Percentiles rank a stretch among this genome's conserved stretches.
phyloP scores from a whole-genome alignment of 1,284 basidiomycete genomes.

The Xanthoconium separans region DNA sequence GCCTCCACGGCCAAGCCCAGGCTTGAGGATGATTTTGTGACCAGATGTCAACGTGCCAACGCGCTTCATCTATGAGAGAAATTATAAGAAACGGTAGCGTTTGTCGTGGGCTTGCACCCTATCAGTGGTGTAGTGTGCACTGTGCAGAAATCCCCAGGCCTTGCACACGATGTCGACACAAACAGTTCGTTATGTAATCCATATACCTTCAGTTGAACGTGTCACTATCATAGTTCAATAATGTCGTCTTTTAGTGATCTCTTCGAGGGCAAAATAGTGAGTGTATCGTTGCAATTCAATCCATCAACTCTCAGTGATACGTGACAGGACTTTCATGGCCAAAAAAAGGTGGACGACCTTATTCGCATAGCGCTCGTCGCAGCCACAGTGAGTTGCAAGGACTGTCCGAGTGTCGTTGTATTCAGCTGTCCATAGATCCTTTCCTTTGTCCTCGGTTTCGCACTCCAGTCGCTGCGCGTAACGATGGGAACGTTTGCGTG shows the following conservation, averaged over 20 bases:
- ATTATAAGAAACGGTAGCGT: not conserved
- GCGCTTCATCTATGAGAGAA: constrained; percentile 25
- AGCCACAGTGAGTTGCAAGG: constrained; percentile 39
- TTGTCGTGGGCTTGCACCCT: not conserved
- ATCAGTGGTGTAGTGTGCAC: not conserved
- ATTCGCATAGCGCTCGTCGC: constrained; percentile 43
- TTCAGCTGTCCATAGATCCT: constrained; percentile 43
- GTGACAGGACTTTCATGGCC: constrained; percentile 71
- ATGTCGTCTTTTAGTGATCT: constrained; percentile 38
- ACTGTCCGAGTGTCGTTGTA: not conserved
- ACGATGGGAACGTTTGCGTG: constrained; percentile 56
- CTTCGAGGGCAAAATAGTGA: constrained; percentile 55
- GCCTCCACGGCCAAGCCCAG: constrained; percentile 36
- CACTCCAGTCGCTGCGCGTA: constrained; percentile 55
- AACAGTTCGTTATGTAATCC: constrained; percentile 19
- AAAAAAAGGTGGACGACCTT: constrained; percentile 57
- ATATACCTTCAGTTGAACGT: not conserved
- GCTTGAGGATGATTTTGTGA: constrained; percentile 54
- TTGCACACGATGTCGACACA: not conserved
- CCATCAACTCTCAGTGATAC: not conserved
- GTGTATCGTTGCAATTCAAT: constrained; percentile 11
- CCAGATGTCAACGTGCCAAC: constrained; percentile 17
- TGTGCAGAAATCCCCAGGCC: too few species aligned
- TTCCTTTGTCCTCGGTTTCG: constrained; percentile 63
- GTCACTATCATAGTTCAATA: not conserved